Percentiles rank a stretch among this genome's conserved stretches.
phyloP scores from a whole-genome alignment of 768 basidiomycete species.

The Trametes maxima region DNA sequence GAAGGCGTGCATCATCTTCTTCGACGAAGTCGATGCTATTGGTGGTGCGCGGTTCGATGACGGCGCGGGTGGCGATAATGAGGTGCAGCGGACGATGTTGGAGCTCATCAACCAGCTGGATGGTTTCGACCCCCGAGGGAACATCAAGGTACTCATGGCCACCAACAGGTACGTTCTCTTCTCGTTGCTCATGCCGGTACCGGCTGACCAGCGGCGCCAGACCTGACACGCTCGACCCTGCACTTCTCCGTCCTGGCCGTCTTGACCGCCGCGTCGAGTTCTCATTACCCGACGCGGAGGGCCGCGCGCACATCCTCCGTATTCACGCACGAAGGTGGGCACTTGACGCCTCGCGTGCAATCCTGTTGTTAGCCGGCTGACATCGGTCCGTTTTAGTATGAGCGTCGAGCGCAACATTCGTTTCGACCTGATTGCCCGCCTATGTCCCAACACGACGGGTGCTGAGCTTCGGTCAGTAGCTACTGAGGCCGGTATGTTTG shows the following conservation, averaged over 20 bases:
- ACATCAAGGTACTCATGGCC: conserved; percentile 99
- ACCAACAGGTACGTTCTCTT: conserved; percentile 76
- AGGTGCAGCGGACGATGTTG: conserved; percentile 99
- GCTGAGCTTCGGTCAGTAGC: conserved; percentile 98
- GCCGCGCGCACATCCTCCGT: conserved; percentile 92
- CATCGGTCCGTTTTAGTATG: conserved; percentile 61
- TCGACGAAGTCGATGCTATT: conserved; percentile 98
- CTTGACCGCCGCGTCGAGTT: conserved; percentile 98
- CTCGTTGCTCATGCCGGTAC: neutral
- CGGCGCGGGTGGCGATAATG: conserved; percentile 98
- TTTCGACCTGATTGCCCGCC: conserved; percentile 93
- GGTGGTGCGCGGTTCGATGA: conserved; percentile 98
- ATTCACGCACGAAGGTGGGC: conserved; percentile 91
- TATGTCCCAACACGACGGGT: conserved; percentile 98
- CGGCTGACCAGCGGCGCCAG: conserved; percentile 42
- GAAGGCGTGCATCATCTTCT: conserved; percentile 99
- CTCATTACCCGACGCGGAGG: conserved; percentile 91
- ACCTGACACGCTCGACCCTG: conserved; percentile 97
- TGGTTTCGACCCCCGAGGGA: conserved; percentile 98
- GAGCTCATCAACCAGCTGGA: conserved; percentile 99
- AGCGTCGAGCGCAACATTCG: conserved; percentile 96
- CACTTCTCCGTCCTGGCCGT: conserved; percentile 92
- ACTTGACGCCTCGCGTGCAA: neutral
- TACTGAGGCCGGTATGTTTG: conserved; percentile 99
- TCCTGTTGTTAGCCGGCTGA: neutral